These are phyloP conservation scores for Schrenkiella parvula DNA, from an alignment of 345 rosid genomes.

Conservation along the genomic window DNA sequence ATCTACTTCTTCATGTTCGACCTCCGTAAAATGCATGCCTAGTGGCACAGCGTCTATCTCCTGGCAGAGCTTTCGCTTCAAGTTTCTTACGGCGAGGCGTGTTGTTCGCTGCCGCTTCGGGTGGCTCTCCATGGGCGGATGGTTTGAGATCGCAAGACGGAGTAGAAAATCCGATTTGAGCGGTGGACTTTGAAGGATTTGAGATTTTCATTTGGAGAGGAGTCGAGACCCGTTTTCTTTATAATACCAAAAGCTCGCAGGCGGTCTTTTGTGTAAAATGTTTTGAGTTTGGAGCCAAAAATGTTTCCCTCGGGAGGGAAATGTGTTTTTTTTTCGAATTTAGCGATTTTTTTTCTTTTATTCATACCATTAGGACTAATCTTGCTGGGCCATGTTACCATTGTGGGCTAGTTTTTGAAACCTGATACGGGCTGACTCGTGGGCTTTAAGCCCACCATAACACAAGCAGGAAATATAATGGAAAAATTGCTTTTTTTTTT, in stretches of 20 bases:
- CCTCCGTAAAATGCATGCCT: neutral
- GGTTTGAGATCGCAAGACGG: neutral
- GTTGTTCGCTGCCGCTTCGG: constrained; percentile 33
- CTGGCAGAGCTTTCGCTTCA: constrained; percentile 52
- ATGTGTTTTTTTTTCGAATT: neutral
- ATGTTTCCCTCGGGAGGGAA: constrained; percentile 22
- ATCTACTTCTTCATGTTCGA: constrained; percentile 21
- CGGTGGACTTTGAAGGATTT: neutral
- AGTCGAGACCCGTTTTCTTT: neutral
- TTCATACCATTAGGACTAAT: too few relatives aligned
- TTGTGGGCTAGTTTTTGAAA: too few relatives aligned
- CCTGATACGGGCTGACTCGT: too few relatives aligned
- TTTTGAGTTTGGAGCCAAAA: constrained; percentile 21
- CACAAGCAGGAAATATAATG: too few relatives aligned
- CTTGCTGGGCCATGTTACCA: too few relatives aligned
- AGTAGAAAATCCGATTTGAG: neutral
- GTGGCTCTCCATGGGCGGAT: constrained; percentile 39
- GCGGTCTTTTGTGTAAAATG: constrained; percentile 2
- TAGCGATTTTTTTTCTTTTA: neutral
- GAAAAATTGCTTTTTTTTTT: too few relatives aligned
- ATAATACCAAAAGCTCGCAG: neutral
- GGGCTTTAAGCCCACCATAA: too few relatives aligned
- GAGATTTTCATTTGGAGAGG: neutral
- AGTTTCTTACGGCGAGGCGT: constrained; percentile 31
- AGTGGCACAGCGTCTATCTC: constrained; percentile 32